These are phyloP conservation scores for Elaphomyces granulatus DNA, from an alignment of 495 filamentous ascomycete species.

Conservation along the genomic window DNA sequence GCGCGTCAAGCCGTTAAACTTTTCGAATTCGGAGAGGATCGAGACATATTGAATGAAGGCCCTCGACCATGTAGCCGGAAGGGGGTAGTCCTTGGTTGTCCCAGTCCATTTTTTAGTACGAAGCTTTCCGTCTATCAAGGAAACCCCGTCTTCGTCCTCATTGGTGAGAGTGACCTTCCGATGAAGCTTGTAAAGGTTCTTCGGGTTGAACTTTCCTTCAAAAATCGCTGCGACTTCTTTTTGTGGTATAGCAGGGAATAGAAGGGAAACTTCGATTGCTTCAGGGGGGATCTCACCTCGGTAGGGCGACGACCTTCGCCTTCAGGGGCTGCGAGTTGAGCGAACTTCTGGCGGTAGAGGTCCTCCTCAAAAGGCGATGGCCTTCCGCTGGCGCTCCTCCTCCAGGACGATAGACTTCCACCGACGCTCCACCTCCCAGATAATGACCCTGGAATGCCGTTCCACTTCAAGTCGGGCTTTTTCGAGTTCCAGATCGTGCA, in stretches of 20 bases:
- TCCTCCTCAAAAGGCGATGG: neutral
- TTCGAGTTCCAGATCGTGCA: neutral
- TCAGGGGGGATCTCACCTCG: neutral
- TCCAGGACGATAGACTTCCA: neutral
- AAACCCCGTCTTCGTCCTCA: neutral
- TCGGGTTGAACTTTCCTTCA: neutral
- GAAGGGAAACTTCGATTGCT: neutral
- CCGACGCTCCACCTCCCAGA: too few relatives aligned
- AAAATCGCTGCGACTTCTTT: neutral
- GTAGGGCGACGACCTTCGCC: neutral
- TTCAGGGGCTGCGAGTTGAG: neutral
- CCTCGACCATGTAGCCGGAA: neutral
- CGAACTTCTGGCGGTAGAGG: neutral
- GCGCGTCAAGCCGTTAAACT: neutral
- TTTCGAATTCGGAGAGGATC: neutral
- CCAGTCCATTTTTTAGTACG: neutral
- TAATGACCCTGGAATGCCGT: too few relatives aligned
- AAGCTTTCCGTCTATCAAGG: neutral
- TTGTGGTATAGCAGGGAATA: neutral
- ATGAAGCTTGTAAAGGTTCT: neutral
- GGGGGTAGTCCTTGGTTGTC: neutral
- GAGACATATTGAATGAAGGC: neutral
- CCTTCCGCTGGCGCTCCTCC: neutral
- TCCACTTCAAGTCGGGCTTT: neutral
- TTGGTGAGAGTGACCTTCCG: neutral